phyloP scores from a whole-genome alignment of 2,329 filamentous ascomycete species.

The Fusarium equiseti region DNA sequence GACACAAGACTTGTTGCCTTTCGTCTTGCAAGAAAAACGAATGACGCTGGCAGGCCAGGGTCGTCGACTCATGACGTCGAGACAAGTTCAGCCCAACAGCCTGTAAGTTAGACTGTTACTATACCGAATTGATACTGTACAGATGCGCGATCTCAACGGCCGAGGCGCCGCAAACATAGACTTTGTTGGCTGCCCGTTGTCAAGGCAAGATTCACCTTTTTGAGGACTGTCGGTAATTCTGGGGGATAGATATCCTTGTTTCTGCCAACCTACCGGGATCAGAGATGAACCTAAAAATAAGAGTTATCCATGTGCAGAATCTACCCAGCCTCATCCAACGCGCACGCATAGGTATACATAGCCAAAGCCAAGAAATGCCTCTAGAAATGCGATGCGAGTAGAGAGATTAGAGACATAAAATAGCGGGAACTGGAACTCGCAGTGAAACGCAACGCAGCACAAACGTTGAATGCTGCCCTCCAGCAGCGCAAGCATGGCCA shows the following conservation, averaged over 20 bases:
- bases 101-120: background rate
- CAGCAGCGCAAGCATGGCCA: slow-evolving; percentile 21
- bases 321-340: background rate
- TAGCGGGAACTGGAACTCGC: background rate
- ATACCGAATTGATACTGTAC: slow-evolving; percentile 3
- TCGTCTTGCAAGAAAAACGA: slow-evolving; percentile 18
- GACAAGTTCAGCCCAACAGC: slow-evolving; percentile 2
- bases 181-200: slow-evolving; percentile 18
- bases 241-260: background rate
- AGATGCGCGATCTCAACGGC: slow-evolving; percentile 12
- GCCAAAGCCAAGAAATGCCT: background rate
- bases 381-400: background rate
- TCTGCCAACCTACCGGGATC: slow-evolving; percentile 4
- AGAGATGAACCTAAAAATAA: slow-evolving; percentile 18
- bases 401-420: background rate
- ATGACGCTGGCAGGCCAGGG: slow-evolving; percentile 36
- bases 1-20: slow-evolving; percentile 4
- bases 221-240: background rate
- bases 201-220: background rate
- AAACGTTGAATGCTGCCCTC: slow-evolving; percentile 11
- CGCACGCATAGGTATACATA: background rate
- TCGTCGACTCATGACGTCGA: slow-evolving; percentile 29
- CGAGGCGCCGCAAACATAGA: slow-evolving; percentile 20
- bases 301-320: background rate
- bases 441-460: background rate